Evolutionary conservation across 257 asterid species (phyloP).

Genomic region (Verbena officinalis): DNA sequence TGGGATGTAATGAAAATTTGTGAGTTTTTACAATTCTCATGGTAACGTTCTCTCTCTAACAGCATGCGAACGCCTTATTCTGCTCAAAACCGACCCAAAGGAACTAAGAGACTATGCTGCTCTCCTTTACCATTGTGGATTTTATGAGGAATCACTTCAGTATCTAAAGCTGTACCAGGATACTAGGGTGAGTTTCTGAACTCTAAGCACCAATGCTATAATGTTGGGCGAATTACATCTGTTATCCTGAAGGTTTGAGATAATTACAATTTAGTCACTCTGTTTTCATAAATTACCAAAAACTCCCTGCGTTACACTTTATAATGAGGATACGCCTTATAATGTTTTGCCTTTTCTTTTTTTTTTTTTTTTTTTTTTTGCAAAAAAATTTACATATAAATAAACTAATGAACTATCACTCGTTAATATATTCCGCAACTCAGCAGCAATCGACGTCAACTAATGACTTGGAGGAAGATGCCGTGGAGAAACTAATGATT

Average conservation of each 20-base stretch:
- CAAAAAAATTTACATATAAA: not conserved
- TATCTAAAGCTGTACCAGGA: constrained; percentile 61
- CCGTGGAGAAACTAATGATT: constrained; percentile 55
- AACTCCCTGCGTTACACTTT: too few relatives aligned
- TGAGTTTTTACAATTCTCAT: constrained; percentile 19
- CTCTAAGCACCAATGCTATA: too few relatives aligned
- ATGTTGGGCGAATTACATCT: too few relatives aligned
- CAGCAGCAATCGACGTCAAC: constrained; percentile 40
- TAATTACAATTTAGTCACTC: too few relatives aligned
- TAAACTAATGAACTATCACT: not conserved
- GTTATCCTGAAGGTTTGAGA: too few relatives aligned
- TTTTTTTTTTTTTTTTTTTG: too few relatives aligned
- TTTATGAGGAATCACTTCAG: constrained; percentile 64
- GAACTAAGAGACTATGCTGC: constrained; percentile 73
- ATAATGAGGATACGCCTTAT: too few relatives aligned
- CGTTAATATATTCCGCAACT: constrained; percentile 14
- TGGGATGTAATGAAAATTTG: not conserved
- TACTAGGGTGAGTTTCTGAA: constrained; percentile 42
- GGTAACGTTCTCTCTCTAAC: constrained; percentile 31
- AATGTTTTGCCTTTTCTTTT: too few relatives aligned
- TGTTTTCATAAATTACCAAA: too few relatives aligned
- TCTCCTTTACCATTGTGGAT: constrained; percentile 85
- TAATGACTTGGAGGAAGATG: constrained; percentile 56
- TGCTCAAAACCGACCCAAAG: constrained; percentile 58
- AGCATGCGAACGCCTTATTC: constrained; percentile 88